Base-by-base conservation (phyloP, 768 basidiomycete genomes). In the Boletales sp. region DNA sequence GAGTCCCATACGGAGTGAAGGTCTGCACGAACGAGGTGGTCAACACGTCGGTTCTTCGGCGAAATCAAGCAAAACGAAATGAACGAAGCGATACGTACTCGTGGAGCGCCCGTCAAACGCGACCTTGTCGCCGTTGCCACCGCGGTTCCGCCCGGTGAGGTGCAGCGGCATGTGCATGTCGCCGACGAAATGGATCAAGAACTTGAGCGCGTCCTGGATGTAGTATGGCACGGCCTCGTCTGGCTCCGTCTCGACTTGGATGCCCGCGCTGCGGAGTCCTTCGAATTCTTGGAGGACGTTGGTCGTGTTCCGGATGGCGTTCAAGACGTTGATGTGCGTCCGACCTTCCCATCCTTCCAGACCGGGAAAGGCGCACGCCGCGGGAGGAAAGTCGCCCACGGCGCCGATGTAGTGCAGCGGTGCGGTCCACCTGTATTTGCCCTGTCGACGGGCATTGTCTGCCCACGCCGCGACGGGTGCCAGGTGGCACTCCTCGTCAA, bases 141-240 rank as follows among this genome's bases (percentile, higher is more conserved):
- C 95, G 29, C 89, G 77, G 57, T 93, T 83, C 15, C 93, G 75
- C 2, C 90, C 90, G 0, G 88, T 88, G 34, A 99, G 77, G 66
- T 99, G 95, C 47, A 99, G 72, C 5, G 95, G 95, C 79, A 87
- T 84, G 60, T 97, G 95, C 76, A 95, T 75, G 65, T 97, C 95
- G 0, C 95, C 94, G 11, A 97, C 47, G 59, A 92, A 97, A 67
- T 99, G 97, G 29, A 94, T 79, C 30, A 99, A 73, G 73, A 97
- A 99, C 66, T 90, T 88, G 59, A 97, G 74, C 2, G 95, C 90
- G 58, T 92, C 88, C 60, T 86, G 83, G 2, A 83, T 83, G 11
- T 64, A 68, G 6, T 53, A 66, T 0, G 60, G 60, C 14, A 70
- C 68, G 2, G 60, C 40, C 10, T 51, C 49, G n/a, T 18, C 35